Conservation (phyloP, 768 basidiomycete genomes). For the Exsudoporus frostii region DNA sequence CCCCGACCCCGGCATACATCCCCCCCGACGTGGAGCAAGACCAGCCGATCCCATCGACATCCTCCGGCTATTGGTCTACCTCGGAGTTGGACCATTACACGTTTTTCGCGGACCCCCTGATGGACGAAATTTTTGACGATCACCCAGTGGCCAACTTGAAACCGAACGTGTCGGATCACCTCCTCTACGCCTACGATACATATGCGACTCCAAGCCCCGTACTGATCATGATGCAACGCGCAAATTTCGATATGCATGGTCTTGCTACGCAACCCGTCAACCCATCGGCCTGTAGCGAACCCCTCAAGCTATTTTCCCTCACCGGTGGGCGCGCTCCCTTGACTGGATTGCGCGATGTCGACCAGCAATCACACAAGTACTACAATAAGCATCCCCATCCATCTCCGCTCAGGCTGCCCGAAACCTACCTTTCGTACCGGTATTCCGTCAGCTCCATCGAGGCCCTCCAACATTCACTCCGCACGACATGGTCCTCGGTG, state of each 20-base stretch:
- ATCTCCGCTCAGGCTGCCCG: neutral
- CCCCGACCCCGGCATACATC: conserved; percentile 16
- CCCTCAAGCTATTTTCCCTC: conserved; percentile 7
- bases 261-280: neutral
- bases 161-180: neutral
- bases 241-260: neutral
- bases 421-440: neutral
- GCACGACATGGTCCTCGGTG: conserved; percentile 1
- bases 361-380: conserved; percentile 8
- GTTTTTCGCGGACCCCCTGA: neutral
- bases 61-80: neutral
- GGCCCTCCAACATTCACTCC: conserved; percentile 10
- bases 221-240: conserved; percentile 10
- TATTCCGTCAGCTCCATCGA: conserved; percentile 13
- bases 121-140: neutral
- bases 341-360: conserved; percentile 1
- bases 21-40: too few relatives aligned
- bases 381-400: neutral
- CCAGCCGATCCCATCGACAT: too few relatives aligned
- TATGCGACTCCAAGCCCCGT: conserved; percentile 18
- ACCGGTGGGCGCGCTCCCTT: neutral
- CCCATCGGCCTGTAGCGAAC: neutral
- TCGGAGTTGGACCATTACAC: neutral
- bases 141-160: too few relatives aligned
- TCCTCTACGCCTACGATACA: neutral